Percentiles rank a stretch among this genome's conserved stretches.
These are phyloP conservation scores for Nicotiana sylvestris DNA, from an alignment of 257 asterid species.

Conservation along the genomic window DNA sequence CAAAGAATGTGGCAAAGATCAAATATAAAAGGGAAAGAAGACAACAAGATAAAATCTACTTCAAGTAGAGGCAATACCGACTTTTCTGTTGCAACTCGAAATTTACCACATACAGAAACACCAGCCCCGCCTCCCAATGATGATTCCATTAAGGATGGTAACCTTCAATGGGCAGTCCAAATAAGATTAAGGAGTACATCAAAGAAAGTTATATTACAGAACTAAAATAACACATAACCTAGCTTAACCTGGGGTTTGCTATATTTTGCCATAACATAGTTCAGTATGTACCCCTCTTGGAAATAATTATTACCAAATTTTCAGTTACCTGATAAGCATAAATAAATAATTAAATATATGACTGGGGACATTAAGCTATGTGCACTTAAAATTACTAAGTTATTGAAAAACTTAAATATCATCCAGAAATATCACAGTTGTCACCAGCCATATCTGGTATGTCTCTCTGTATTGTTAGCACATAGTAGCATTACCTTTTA, in stretches of 20 bases:
- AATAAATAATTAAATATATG: too few species aligned
- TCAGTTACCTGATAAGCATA: constrained; percentile 58
- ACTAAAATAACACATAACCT: background rate
- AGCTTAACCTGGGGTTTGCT: constrained; percentile 67
- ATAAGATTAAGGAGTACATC: background rate
- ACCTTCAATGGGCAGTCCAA: constrained; percentile 42
- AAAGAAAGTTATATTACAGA: background rate
- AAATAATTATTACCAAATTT: constrained; percentile 50
- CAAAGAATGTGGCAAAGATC: too few species aligned
- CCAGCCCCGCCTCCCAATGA: constrained; percentile 96
- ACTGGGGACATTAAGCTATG: too few species aligned
- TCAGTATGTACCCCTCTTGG: constrained; percentile 52
- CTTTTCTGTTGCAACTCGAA: constrained; percentile 80
- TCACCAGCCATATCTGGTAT: too few species aligned
- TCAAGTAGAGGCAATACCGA: constrained; percentile 37
- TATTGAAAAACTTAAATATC: too few species aligned
- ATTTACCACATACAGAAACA: constrained; percentile 71
- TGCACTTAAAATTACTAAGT: too few species aligned
- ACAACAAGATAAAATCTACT: background rate
- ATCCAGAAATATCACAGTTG: too few species aligned
- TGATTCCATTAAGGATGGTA: constrained; percentile 82
- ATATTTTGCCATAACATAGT: constrained; percentile 74
- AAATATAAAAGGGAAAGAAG: too few species aligned
- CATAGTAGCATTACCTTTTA: too few species aligned
- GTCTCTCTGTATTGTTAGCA: too few species aligned